Percentiles rank a stretch among this genome's conserved stretches.
Evolutionary conservation across 169 alveolate genomes (phyloP).

Genomic region (Plasmodium knowlesi): DNA sequence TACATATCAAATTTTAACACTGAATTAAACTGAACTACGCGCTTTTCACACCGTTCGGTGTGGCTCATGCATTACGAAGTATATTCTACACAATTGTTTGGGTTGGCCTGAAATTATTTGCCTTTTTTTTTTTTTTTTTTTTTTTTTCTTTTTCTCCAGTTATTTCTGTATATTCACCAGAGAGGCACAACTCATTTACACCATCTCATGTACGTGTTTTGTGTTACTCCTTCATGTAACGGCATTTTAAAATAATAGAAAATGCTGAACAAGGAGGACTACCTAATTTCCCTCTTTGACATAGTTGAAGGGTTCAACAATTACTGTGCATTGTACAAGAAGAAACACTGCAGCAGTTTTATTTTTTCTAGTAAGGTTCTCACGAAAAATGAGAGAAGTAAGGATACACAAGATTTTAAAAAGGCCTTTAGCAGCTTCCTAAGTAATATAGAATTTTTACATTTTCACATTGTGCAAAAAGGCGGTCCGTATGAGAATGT

Average conservation of each 20-base stretch:
- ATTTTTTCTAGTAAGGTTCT: slow-evolving; percentile 20
- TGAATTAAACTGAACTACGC: neutral
- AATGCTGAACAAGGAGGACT: slow-evolving; percentile 43
- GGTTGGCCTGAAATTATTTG: neutral
- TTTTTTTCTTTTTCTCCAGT: neutral
- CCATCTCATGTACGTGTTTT: neutral
- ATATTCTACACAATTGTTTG: neutral
- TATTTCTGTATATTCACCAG: neutral
- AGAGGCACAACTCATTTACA: neutral
- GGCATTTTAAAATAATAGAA: neutral
- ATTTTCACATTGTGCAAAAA: slow-evolving; percentile 12
- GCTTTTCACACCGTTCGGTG: neutral
- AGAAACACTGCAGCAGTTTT: slow-evolving; percentile 7
- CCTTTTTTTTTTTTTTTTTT: neutral
- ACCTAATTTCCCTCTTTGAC: slow-evolving; percentile 32
- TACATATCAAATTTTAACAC: neutral
- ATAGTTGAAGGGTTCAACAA: slow-evolving; percentile 48
- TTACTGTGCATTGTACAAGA: slow-evolving; percentile 35
- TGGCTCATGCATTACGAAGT: neutral
- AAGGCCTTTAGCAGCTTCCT: slow-evolving; percentile 22
- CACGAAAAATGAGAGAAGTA: slow-evolving; percentile 29
- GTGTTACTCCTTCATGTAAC: neutral
- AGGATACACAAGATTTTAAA: slow-evolving; percentile 16
- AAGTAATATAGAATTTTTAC: slow-evolving; percentile 4
- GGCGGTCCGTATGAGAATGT: neutral